Base-by-base conservation (phyloP, 1,284 basidiomycete genomes). In the Wolfiporia cocos region DNA sequence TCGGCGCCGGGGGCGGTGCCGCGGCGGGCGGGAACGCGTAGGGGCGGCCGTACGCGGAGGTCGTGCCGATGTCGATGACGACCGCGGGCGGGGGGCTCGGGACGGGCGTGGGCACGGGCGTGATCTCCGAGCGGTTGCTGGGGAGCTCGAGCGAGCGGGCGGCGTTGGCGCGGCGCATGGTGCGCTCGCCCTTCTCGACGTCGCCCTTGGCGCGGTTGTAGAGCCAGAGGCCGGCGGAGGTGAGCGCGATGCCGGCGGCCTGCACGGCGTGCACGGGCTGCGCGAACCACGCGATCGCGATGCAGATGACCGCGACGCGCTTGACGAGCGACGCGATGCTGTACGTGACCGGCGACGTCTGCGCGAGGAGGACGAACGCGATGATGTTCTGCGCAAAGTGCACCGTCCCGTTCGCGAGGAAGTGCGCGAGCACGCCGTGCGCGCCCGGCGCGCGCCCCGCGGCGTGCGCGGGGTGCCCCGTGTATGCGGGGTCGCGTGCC, bases 321-420 rank as follows among this genome's bases (percentile, higher is more conserved):
- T 99, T 99, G 69, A 98, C 84, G 53, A 99, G 80, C 10, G 91
- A 95, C 1, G 95, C 96, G 61, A 99, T 98, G 36, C 90, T 94
- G 69, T 99, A 99, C 1, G 96, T 99, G 46, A 99, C 96, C 5
- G 95, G 96, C 6, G 94, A 98, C 1, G 94, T 96, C 26, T 91
- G 89, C 2, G 92, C 83, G 20, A 99, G 81, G 54, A 99, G 92
- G 53, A 93, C 78, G 67, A 99, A 99, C 17, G 96, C 96, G 52
- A 99, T 86, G 57, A 99, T 85, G 70, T 93, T 98, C 66, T 99
- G 96, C 1, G 82, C 84, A 63, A 97, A 99, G 66, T 99, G 93
- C 15, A 95, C 93, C 0, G 90, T 83, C 30, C 95, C 96, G 64
- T 99, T 99, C 65, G 90, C 73, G 59, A 91, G 72, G 56, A 97